Evolutionary conservation across 2,329 filamentous ascomycete species (phyloP).

Genomic region (Stachybotrys elegans): DNA sequence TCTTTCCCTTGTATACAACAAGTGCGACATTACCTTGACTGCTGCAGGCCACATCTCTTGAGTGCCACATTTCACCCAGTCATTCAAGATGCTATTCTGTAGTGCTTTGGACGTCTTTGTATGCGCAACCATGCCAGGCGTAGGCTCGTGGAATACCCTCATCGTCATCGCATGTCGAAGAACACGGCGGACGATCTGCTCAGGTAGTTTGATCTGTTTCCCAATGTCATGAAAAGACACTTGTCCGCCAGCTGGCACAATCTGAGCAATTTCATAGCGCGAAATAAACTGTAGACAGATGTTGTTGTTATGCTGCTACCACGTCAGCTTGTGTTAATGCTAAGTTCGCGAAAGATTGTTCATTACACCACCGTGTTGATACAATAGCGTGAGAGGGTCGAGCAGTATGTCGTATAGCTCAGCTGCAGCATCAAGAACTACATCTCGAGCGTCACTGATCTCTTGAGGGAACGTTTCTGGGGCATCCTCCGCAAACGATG

Average conservation of each 20-base stretch:
- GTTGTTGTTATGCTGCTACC: background rate
- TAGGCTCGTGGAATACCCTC: background rate
- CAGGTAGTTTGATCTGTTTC: background rate
- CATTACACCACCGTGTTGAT: background rate
- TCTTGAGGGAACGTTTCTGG: background rate
- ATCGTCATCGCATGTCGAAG: background rate
- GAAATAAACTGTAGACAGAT: background rate
- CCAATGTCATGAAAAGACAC: background rate
- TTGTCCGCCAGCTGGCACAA: background rate
- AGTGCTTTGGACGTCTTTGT: background rate
- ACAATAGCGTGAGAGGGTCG: background rate
- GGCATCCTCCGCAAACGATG: background rate
- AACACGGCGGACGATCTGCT: background rate
- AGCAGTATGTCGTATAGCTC: conserved; percentile 1
- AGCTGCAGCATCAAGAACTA: background rate
- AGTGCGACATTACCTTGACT: too few species aligned
- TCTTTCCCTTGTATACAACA: too few species aligned
- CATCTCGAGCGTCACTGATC: background rate
- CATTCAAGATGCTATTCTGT: background rate
- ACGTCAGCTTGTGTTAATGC: background rate
- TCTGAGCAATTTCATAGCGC: background rate
- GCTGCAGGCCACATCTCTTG: background rate
- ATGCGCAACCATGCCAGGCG: background rate
- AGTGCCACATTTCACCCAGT: background rate
- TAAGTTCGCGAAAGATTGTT: too few species aligned